These are phyloP conservation scores for Talaromyces stipitatus DNA, from an alignment of 495 filamentous ascomycete genomes.

Conservation along the genomic window DNA sequence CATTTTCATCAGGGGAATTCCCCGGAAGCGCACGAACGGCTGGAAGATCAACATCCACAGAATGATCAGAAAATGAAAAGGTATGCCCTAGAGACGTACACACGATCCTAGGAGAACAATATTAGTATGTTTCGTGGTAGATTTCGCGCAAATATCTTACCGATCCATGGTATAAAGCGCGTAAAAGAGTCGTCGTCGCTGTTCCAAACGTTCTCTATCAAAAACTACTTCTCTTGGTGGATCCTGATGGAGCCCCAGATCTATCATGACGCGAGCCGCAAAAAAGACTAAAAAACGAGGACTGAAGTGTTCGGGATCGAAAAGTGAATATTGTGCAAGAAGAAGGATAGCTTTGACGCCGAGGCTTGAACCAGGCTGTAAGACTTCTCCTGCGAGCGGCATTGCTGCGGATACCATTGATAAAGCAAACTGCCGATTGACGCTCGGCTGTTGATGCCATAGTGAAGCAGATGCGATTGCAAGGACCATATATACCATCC, in stretches of 20 bases:
- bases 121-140: constrained; percentile 1
- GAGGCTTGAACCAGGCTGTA: constrained; percentile 71
- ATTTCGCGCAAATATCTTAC: constrained; percentile 33
- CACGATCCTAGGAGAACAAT: constrained; percentile 52
- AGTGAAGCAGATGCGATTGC: constrained; percentile 68
- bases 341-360: constrained; percentile 81
- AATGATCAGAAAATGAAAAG: constrained; percentile 87
- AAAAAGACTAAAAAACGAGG: constrained; percentile 87
- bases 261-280: constrained; percentile 73
- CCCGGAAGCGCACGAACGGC: constrained; percentile 24
- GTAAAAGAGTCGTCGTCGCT: constrained; percentile 73
- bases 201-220: constrained; percentile 58
- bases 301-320: constrained; percentile 83
- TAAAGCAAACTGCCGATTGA: constrained; percentile 54
- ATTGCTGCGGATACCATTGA: constrained; percentile 63
- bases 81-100: constrained; percentile 71
- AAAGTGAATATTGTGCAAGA: constrained; percentile 77
- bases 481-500: constrained; percentile 81
- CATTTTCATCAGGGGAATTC: constrained; percentile 25
- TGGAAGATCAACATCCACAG: constrained; percentile 62
- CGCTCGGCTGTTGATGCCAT: constrained; percentile 59
- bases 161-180: constrained; percentile 82
- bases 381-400: constrained; percentile 65
- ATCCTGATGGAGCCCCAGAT: constrained; percentile 86
- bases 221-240: constrained; percentile 57